Conservation (phyloP, 306 rosid species). For the Quercus cerris region DNA sequence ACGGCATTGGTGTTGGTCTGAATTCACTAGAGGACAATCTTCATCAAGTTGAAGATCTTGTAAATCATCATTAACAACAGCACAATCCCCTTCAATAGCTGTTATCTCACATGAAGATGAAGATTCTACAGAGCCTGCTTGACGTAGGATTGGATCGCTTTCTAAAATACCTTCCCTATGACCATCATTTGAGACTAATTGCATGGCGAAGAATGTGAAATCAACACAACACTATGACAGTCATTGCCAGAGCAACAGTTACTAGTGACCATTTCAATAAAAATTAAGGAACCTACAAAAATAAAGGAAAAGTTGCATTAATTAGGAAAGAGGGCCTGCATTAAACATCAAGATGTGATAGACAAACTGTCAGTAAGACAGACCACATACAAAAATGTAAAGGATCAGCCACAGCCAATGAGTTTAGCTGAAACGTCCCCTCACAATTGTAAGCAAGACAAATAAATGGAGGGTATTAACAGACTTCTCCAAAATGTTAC, state of each 20-base stretch:
- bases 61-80: constrained; percentile 34
- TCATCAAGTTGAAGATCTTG: constrained; percentile 49
- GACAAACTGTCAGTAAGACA: not conserved
- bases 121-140: constrained; percentile 40
- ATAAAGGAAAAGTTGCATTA: not conserved
- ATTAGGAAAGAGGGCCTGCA: constrained; percentile 9
- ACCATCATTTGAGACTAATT: constrained; percentile 64
- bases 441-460: too few species aligned
- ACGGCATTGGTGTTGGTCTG: constrained; percentile 84
- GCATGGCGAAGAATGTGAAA: constrained; percentile 64
- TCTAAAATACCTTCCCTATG: constrained; percentile 58
- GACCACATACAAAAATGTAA: not conserved
- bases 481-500: too few species aligned
- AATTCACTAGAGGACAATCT: constrained; percentile 53
- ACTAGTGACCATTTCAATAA: constrained; percentile 58
- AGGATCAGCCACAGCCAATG: not conserved
- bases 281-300: constrained; percentile 49
- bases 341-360: not conserved
- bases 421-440: too few species aligned
- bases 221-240: constrained; percentile 35
- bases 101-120: constrained; percentile 76
- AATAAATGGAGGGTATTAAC: not conserved
- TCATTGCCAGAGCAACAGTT: constrained; percentile 51
- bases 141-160: constrained; percentile 75
- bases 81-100: constrained; percentile 34